Conservation (phyloP, 345 rosid genomes). For the Orychophragmus violaceus region DNA sequence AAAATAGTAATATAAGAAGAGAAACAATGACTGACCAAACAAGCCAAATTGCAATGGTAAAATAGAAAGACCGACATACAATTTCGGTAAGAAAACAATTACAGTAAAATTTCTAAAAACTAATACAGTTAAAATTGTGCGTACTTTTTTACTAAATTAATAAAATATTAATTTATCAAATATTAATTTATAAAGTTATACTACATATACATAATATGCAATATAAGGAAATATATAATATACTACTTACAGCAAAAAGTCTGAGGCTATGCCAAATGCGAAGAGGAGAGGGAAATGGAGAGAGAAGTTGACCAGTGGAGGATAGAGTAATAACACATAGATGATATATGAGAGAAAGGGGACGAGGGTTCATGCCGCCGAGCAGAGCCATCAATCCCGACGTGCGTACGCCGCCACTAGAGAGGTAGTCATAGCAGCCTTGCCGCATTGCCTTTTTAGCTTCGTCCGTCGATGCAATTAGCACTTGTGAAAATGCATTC, state of each 20-base stretch:
- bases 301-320: conserved; percentile 23
- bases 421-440: conserved; percentile 28
- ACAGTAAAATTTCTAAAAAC: too few species aligned
- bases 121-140: too few species aligned
- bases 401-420: conserved; percentile 25
- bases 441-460: conserved; percentile 37
- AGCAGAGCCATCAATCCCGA: conserved; percentile 28
- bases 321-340: conserved; percentile 20
- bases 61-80: background rate
- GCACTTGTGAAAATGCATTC: conserved; percentile 28
- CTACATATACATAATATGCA: too few species aligned
- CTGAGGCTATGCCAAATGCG: conserved; percentile 29
- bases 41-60: background rate
- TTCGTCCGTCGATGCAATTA: conserved; percentile 23
- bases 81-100: background rate
- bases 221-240: background rate
- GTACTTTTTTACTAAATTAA: too few species aligned
- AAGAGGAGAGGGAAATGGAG: conserved; percentile 34
- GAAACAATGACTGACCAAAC: conserved; percentile 11
- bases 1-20: background rate
- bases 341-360: conserved; percentile 28
- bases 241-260: conserved; percentile 29
- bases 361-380: conserved; percentile 34
- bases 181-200: too few species aligned
- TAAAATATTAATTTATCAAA: too few species aligned